A percentile compares a stretch with the other conserved stretches of the same genome.
Evolutionary conservation across 768 basidiomycete species (phyloP).

Genomic region (Boletus subcaerulescens): DNA sequence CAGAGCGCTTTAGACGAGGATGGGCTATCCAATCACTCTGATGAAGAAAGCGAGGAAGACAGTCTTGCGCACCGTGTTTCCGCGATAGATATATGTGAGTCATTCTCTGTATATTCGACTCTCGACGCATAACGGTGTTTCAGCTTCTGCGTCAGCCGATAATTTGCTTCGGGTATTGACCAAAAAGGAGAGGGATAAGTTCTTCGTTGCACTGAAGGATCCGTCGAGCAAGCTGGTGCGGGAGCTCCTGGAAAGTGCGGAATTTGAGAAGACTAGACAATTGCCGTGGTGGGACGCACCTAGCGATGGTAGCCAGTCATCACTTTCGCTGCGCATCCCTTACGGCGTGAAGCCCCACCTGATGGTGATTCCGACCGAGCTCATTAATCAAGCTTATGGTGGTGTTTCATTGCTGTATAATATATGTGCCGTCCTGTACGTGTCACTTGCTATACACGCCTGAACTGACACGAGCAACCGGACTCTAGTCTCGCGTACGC

Average conservation of each 20-base stretch:
- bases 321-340: slow-evolving; percentile 3
- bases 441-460: slow-evolving; percentile 4
- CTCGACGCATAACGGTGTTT: not conserved
- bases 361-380: slow-evolving; percentile 45
- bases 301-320: not conserved
- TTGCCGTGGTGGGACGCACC: slow-evolving; percentile 74
- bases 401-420: slow-evolving; percentile 62
- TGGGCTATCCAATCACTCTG: slow-evolving; percentile 28
- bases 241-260: slow-evolving; percentile 56
- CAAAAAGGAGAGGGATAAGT: slow-evolving; percentile 56
- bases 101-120: not conserved
- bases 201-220: slow-evolving; percentile 55
- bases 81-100: slow-evolving; percentile 60
- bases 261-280: slow-evolving; percentile 45
- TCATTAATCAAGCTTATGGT: slow-evolving; percentile 39
- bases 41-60: slow-evolving; percentile 39
- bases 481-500: slow-evolving; percentile 61
- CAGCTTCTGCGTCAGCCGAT: slow-evolving; percentile 56
- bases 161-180: slow-evolving; percentile 61
- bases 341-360: slow-evolving; percentile 42
- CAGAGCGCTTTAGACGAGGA: slow-evolving; percentile 42
- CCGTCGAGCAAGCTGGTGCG: slow-evolving; percentile 60
- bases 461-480: not conserved
- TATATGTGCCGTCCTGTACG: slow-evolving; percentile 64
- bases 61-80: slow-evolving; percentile 52